phyloP scores from a whole-genome alignment of 2,329 filamentous ascomycete species.

The Beauveria brongniartii region DNA sequence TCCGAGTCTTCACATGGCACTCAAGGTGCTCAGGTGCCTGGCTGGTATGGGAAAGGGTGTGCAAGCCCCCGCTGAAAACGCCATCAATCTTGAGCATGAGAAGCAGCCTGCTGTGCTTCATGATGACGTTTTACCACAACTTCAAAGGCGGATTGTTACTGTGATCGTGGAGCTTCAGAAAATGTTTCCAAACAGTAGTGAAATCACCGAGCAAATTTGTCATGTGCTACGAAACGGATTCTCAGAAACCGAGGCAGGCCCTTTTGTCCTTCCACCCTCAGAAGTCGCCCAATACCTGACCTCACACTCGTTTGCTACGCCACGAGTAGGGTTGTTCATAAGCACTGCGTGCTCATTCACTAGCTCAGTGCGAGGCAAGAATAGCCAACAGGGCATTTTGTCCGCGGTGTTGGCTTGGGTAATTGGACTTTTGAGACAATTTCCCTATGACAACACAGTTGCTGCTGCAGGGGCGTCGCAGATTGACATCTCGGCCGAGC shows the following conservation, averaged over 20 bases:
- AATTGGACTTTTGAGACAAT: slow-evolving; percentile 49
- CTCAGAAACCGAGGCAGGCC: slow-evolving; percentile 63
- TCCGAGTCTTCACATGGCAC: slow-evolving; percentile 37
- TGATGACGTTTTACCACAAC: slow-evolving; percentile 17
- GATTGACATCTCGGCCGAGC: slow-evolving; percentile 57
- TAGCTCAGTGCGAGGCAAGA: slow-evolving; percentile 44
- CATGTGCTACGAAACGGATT: slow-evolving; percentile 66
- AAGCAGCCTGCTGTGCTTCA: slow-evolving; percentile 13
- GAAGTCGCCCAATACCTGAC: slow-evolving; percentile 60
- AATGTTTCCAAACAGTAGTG: slow-evolving; percentile 51
- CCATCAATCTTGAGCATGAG: slow-evolving; percentile 58
- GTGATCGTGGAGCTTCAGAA: slow-evolving; percentile 39
- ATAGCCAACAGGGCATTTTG: slow-evolving; percentile 40
- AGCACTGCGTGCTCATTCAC: slow-evolving; percentile 65
- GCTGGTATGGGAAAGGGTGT: slow-evolving; percentile 63
- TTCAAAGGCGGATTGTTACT: slow-evolving; percentile 40
- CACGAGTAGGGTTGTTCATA: slow-evolving; percentile 60
- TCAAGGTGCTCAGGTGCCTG: slow-evolving; percentile 58
- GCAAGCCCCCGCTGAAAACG: slow-evolving; percentile 57
- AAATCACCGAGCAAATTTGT: slow-evolving; percentile 66
- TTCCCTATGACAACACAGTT: slow-evolving; percentile 26
- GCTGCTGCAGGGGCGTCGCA: slow-evolving; percentile 17
- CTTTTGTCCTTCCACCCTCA: slow-evolving; percentile 64
- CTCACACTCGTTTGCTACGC: slow-evolving; percentile 49
- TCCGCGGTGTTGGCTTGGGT: slow-evolving; percentile 52